Base-by-base conservation (phyloP, 2,329 filamentous ascomycete species). In the Aspergillus clavatus region DNA sequence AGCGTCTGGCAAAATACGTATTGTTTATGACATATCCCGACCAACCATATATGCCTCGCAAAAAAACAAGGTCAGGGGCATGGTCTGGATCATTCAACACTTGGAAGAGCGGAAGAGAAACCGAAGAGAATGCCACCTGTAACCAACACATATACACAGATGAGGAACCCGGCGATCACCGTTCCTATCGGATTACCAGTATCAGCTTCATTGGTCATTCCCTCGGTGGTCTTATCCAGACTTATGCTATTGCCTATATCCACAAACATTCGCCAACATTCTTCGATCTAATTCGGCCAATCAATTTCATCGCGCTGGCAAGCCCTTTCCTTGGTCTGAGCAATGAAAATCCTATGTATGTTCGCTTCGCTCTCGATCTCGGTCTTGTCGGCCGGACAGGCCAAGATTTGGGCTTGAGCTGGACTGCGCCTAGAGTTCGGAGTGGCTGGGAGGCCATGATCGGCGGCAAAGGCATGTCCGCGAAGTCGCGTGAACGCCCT, bases 171-270 rank as follows among this genome's bases (percentile, higher is more conserved):
- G n/a, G 66, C 69, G 12, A 71, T 28, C 58, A 71, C 12, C 66
- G 74, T 38, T 76, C 83, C 2, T 97, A 94, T 66, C 84, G 82
- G 55, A 89, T 95, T 59, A 93, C 89, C 8, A 95, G 89, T 64
- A 96, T 97, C 65, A 96, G 90, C 61, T 95, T 97, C 62, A 80
- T 97, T 45, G 89, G 84, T 0, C 91, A 97, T 68, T 96, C 90
- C 0, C 79, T 97, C 0, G 91, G 91, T 22, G 91, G 91, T 0
- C 74, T 95, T 14, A 79, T 95, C 12, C 91, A 97, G 66, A 95
- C 87, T 0, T 97, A 97, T 63, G 91, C 91, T 2, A 84, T 97
- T 46, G 91, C 90, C 7, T 97, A 97, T 64, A 95, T 97, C 37
- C 87, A 96, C 58, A 96, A 96, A 63, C 89, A 97, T 65, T 95